A percentile compares a stretch with the other conserved stretches of the same genome.
These are phyloP conservation scores for Microdochium trichocladiopsis DNA, from an alignment of 2,329 filamentous ascomycete genomes.

Conservation along the genomic window DNA sequence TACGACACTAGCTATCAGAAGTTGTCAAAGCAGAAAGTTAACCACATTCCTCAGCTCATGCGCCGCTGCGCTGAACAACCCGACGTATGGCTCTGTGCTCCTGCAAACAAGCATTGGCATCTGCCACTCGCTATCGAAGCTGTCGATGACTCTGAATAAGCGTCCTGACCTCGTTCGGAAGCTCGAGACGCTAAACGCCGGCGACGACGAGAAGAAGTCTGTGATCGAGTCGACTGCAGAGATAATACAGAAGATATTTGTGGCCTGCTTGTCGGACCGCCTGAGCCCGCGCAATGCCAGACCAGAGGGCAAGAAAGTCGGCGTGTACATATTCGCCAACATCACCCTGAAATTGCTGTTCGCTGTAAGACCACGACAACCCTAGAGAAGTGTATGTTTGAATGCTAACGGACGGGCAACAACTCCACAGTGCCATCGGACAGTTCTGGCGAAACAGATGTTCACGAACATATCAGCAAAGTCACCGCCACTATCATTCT, in stretches of 20 bases:
- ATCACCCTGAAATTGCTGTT: constrained; percentile 84
- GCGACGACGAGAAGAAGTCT: constrained; percentile 65
- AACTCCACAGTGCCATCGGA: constrained; percentile 61
- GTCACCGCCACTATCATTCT: constrained; percentile 73
- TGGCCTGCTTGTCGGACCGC: constrained; percentile 78
- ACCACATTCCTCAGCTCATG: constrained; percentile 54
- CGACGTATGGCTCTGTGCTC: constrained; percentile 72
- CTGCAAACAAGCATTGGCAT: constrained; percentile 78
- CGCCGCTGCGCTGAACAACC: constrained; percentile 73
- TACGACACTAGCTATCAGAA: constrained; percentile 32
- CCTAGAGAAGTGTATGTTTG: background rate
- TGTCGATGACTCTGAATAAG: constrained; percentile 79
- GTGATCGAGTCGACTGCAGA: constrained; percentile 85
- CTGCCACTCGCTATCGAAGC: constrained; percentile 69
- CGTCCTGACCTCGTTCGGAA: constrained; percentile 69
- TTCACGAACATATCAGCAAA: constrained; percentile 82
- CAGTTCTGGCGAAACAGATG: constrained; percentile 77
- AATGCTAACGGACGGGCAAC: constrained; percentile 6
- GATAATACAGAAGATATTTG: constrained; percentile 84
- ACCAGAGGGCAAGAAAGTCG: constrained; percentile 78
- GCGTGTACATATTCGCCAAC: constrained; percentile 89
- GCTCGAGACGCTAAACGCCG: constrained; percentile 45
- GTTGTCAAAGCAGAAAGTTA: background rate
- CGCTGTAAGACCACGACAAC: constrained; percentile 43
- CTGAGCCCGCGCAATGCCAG: constrained; percentile 57